Conservation (phyloP, 2,329 filamentous ascomycete species). For the Karstenula rhodostoma region DNA sequence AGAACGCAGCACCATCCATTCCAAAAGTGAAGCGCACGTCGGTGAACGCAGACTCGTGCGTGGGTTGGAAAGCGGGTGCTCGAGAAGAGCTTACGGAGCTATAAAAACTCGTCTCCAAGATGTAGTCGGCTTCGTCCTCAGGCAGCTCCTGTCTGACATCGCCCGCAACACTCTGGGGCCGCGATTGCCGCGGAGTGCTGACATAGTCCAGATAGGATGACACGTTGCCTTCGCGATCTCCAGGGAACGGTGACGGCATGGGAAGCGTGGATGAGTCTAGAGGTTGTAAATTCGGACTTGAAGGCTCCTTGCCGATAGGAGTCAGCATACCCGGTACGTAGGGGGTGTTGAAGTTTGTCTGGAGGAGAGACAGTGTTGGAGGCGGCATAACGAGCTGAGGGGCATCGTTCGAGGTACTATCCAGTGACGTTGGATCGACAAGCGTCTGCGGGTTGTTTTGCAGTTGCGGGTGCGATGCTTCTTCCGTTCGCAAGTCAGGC, state of each 20-base stretch:
- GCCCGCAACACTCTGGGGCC: neutral
- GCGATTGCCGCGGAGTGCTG: constrained; percentile 9
- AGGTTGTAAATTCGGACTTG: constrained; percentile 44
- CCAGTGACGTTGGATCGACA: constrained; percentile 7
- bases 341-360: constrained; percentile 28
- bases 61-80: constrained; percentile 31
- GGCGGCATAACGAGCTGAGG: constrained; percentile 42
- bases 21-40: constrained; percentile 48
- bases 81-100: constrained; percentile 42
- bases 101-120: constrained; percentile 44
- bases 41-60: constrained; percentile 47
- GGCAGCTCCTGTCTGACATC: constrained; percentile 19
- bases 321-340: constrained; percentile 32
- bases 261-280: constrained; percentile 47
- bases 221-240: constrained; percentile 29
- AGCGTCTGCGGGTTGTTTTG: constrained; percentile 15
- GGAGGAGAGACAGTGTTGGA: constrained; percentile 35
- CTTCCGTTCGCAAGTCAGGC: neutral
- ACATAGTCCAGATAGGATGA: constrained; percentile 41
- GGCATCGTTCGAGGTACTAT: constrained; percentile 18
- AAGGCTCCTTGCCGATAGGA: constrained; percentile 44
- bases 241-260: constrained; percentile 50
- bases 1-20: constrained; percentile 40
- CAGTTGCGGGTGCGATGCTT: neutral
- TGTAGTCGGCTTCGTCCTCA: constrained; percentile 34